Percentiles rank a stretch among this genome's conserved stretches.
These are phyloP conservation scores for Hypoxylon fuscum DNA, from an alignment of 495 filamentous ascomycete genomes.

Conservation along the genomic window DNA sequence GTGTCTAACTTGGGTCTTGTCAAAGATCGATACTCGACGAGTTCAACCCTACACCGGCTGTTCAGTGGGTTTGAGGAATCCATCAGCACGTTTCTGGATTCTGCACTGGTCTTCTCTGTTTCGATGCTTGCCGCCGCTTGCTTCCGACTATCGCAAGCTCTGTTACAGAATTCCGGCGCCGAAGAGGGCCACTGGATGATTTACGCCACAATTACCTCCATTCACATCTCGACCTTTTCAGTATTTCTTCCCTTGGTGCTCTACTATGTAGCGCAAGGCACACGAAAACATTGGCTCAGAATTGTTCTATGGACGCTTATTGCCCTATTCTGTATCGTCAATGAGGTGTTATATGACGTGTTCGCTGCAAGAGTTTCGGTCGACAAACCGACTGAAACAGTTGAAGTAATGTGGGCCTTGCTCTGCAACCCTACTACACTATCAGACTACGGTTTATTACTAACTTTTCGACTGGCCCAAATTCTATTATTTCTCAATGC, in stretches of 20 bases:
- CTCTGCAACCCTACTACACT: constrained; percentile 4
- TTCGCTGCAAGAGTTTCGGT: not conserved
- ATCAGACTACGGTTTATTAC: not conserved
- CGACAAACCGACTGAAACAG: not conserved
- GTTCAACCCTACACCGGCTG: not conserved
- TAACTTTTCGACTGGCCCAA: constrained; percentile 10
- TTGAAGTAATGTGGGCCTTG: constrained; percentile 6
- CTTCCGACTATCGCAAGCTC: constrained; percentile 12
- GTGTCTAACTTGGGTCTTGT: not conserved
- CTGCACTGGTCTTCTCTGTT: constrained; percentile 13
- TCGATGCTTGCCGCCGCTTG: constrained; percentile 25
- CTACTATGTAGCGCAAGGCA: constrained; percentile 1
- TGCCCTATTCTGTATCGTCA: constrained; percentile 4
- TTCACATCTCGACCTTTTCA: constrained; percentile 27
- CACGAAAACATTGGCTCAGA: constrained; percentile 22
- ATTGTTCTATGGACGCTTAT: constrained; percentile 8
- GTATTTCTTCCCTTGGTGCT: constrained; percentile 13
- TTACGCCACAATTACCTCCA: constrained; percentile 14
- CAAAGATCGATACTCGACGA: not conserved
- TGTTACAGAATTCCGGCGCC: not conserved
- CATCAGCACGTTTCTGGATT: constrained; percentile 22
- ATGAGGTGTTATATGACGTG: constrained; percentile 6
- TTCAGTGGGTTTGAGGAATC: constrained; percentile 14
- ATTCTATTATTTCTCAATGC: constrained; percentile 11
- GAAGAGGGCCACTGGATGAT: constrained; percentile 12